Evolutionary conservation across 2,329 filamentous ascomycete species (phyloP), one percentile per base, ranked within the genome.

Genomic region (Hirsutella rhossiliensis): DNA sequence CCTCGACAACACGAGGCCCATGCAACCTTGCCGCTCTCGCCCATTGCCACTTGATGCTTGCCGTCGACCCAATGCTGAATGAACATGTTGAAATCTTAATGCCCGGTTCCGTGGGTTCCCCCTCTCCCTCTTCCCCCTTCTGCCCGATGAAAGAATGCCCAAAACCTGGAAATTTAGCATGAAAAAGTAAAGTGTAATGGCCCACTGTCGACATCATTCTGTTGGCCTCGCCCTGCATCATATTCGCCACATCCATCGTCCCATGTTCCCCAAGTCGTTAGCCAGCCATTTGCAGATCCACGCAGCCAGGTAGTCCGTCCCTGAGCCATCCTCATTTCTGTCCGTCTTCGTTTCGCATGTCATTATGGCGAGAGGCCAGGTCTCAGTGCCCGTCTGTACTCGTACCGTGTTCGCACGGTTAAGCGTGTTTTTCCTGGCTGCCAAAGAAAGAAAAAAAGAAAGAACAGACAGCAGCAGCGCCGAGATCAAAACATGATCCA

Each of bases 401-500:
- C 7, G 23, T 7, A 7, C 23, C 23, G 23, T 23, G 4, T 4
- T 7, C 23, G 7, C 23, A 7, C 4, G 23, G 23, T 23, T 23
- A 7, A 23, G 23, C 4, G 7, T 23, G 4, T 23, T n/a, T 23
- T 7, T 23, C 23, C 23, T 23, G 4, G 19, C 19, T 38, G n/a
- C 9, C 9, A 38, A 20, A 38, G 5, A 6, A 38, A 38, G 34
- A 38, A 38, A 12, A 18, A 38, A 38, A 38, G n/a, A 38, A 12
- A 38, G 18, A 6, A n/a, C 4, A 20, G n/a, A 11, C 11, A 9
- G 30, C 34, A 5, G 15, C 17, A 38, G 20, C 4, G 19, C 5
- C 8, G 9, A 31, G 18, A 32, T 70, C 62, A 81, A 59, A 80
- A 77, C 75, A 81, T 80, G 55, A 80, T 80, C 76, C 76, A 80